Conservation (phyloP, 805 yeast genomes). For the Clavispora santaluciae region DNA sequence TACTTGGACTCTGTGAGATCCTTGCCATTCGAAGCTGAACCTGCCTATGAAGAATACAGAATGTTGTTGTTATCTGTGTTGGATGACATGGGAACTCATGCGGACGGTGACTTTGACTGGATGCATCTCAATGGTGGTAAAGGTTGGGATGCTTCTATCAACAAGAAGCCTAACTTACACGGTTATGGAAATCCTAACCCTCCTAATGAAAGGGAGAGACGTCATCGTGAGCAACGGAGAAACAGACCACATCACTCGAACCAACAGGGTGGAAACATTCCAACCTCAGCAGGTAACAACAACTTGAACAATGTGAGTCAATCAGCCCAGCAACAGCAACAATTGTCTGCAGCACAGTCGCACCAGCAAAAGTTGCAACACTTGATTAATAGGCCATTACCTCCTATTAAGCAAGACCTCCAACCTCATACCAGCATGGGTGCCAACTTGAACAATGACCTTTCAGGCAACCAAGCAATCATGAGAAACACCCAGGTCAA, state of each 20-base stretch:
- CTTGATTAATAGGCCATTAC: constrained; percentile 44
- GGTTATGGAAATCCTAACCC: constrained; percentile 77
- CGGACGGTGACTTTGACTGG: constrained; percentile 78
- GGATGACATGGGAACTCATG: constrained; percentile 50
- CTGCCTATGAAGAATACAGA: constrained; percentile 67
- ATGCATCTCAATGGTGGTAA: constrained; percentile 71
- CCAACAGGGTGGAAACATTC: constrained; percentile 9
- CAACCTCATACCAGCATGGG: constrained; percentile 16
- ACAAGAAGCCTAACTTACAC: constrained; percentile 74
- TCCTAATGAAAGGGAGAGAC: constrained; percentile 42
- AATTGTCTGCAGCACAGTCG: constrained; percentile 41
- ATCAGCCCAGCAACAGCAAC: constrained; percentile 26
- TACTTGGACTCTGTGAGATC: constrained; percentile 65
- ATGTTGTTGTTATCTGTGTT: constrained; percentile 57
- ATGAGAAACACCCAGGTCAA: constrained; percentile 19
- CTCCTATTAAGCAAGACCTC: constrained; percentile 42
- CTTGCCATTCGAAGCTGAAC: constrained; percentile 73
- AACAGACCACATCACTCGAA: constrained; percentile 31
- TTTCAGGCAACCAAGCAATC: constrained; percentile 20
- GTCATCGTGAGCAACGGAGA: constrained; percentile 44
- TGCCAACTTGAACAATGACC: constrained; percentile 14
- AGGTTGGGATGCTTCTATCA: constrained; percentile 76
- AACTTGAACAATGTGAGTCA: constrained; percentile 20
- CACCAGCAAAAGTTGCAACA: constrained; percentile 46
- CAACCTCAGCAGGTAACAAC: constrained; percentile 15